A percentile compares a stretch with the other conserved stretches of the same genome.
These are phyloP conservation scores for Pseudogymnoascus sp. DNA, from an alignment of 2,329 filamentous ascomycete species.

Conservation along the genomic window DNA sequence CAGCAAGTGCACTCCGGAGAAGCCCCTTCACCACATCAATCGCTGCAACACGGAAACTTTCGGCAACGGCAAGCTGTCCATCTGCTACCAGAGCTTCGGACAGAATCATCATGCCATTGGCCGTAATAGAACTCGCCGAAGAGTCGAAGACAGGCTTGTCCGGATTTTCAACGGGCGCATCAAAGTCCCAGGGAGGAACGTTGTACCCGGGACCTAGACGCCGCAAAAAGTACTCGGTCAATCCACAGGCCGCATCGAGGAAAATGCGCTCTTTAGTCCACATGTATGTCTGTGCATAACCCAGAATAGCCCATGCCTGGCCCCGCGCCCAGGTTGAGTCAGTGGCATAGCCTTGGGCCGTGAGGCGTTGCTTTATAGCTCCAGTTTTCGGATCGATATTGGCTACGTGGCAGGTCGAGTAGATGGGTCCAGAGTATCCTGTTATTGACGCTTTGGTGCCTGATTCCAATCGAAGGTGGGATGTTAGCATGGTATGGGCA, in stretches of 20 bases:
- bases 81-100: constrained; percentile 28
- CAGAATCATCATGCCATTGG: constrained; percentile 36
- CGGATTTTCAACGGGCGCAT: constrained; percentile 22
- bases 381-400: constrained; percentile 34
- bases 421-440: constrained; percentile 11
- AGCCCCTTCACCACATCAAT: constrained; percentile 21
- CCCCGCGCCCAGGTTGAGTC: constrained; percentile 37
- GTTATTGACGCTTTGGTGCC: constrained; percentile 7
- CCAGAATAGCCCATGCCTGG: constrained; percentile 42
- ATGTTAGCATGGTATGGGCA: constrained; percentile 32
- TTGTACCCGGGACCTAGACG: constrained; percentile 23
- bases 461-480: constrained; percentile 34
- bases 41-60: constrained; percentile 13
- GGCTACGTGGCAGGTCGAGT: constrained; percentile 32
- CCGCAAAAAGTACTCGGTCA: constrained; percentile 40
- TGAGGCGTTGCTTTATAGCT: constrained; percentile 29
- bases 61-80: constrained; percentile 3
- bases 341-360: constrained; percentile 34
- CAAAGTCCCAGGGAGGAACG: not conserved
- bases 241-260: constrained; percentile 34
- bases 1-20: constrained; percentile 16
- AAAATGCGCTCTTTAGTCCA: constrained; percentile 38
- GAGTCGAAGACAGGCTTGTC: constrained; percentile 28
- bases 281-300: constrained; percentile 39
- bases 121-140: constrained; percentile 34